Evolutionary conservation across 2,329 filamentous ascomycete species (phyloP).

Genomic region (Aspergillus terreus): DNA sequence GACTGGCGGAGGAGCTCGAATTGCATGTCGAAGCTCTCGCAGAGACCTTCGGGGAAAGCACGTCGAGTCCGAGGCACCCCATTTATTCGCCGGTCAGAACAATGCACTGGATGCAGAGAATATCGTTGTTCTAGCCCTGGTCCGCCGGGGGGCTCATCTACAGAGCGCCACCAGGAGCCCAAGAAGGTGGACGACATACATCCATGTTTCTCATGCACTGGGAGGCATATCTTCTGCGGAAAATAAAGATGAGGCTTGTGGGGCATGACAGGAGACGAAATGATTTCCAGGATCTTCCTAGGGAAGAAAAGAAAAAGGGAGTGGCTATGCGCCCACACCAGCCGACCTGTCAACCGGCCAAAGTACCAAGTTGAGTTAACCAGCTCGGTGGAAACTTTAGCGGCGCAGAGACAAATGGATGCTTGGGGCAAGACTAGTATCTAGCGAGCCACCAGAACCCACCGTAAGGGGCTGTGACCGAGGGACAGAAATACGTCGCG

Average conservation of each 20-base stretch:
- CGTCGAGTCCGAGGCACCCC: not conserved
- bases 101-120: slow-evolving; percentile 3
- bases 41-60: not conserved
- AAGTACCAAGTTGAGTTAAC: slow-evolving; percentile 15
- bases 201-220: slow-evolving; percentile 1
- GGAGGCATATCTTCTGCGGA: not conserved
- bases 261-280: not conserved
- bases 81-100: slow-evolving; percentile 3
- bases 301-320: not conserved
- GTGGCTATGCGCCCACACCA: not conserved
- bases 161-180: slow-evolving; percentile 1
- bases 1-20: not conserved
- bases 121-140: slow-evolving; percentile 8
- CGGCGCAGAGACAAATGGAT: slow-evolving; percentile 7
- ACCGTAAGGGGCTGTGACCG: slow-evolving; percentile 1
- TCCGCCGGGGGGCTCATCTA: slow-evolving; percentile 3
- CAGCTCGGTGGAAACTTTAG: slow-evolving; percentile 2
- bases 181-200: not conserved
- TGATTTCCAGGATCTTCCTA: not conserved
- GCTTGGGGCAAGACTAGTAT: slow-evolving; percentile 8
- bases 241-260: not conserved
- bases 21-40: not conserved
- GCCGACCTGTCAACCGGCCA: slow-evolving; percentile 17
- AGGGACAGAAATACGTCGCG: slow-evolving; percentile 11
- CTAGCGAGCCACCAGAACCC: slow-evolving; percentile 4